Base-by-base conservation (phyloP, 495 filamentous ascomycete species). In the Darksidea phi region DNA sequence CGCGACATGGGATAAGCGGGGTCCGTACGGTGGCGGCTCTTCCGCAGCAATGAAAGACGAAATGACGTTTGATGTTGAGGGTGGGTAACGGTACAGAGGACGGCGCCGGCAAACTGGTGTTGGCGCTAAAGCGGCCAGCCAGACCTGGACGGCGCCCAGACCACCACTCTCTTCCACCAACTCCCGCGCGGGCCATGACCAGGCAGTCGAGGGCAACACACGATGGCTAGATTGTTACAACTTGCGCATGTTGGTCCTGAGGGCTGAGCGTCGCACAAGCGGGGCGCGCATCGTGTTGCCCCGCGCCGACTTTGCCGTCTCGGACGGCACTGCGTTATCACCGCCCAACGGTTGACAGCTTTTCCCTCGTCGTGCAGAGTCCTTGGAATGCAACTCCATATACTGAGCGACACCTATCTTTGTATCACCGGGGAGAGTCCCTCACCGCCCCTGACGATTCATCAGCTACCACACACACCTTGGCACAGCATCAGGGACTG, bases 1-100 rank as follows among this genome's bases (percentile, higher is more conserved):
- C 28, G 28, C 28, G 28, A 32, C 28, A 4, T 10, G 10, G 5
- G 56, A 59, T 59, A 50, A 48, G 56, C 56, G 46, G 46, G 32
- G 20, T 10, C 56, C 32, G 2, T 48, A 4, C 21, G 25, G 28
- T 32, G 43, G 17, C 51, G 48, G 15, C 10, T 54, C n/a, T 24
- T n/a, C 3, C n/a, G 53, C 18, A 21, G 41, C 41, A 25, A 23
- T n/a, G 53, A 37, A 23, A 18, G 53, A 37, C 6, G 24, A 6
- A 37, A 21, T 43, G 37, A 38, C 36, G 8, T 38, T 38, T 8
- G 8, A 43, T 43, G 41, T 3, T 43, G 13, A 15, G 15, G 41
- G 41, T 43, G 41, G 41, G 3, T 43, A 20, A 43, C 18, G 13
- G 15, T 20, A 13, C 5, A 43, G 41, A 15, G 41, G 13, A 13